Base-by-base conservation (phyloP, 2,329 filamentous ascomycete species). In the Ophiostoma pallidulum region DNA sequence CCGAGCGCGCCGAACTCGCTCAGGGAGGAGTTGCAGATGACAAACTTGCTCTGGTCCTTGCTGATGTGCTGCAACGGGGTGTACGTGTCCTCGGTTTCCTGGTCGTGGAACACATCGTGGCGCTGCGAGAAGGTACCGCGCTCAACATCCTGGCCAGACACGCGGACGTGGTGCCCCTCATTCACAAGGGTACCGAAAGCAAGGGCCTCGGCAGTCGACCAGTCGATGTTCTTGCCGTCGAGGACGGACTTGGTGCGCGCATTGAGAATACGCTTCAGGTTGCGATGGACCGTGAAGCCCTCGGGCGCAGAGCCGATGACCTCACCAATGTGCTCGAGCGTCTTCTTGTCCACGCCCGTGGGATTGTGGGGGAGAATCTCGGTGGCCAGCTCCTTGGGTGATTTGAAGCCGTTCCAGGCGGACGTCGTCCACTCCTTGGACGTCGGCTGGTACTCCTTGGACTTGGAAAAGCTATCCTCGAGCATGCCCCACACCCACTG, bases 401-500 rank as follows among this genome's bases (percentile, higher is more conserved):
- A 94, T 74, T 97, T 97, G 81, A 98, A 97, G 53, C 91, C 91
- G 71, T 98, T 94, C 92, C 92, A 98, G 48, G 92, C 91, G 44
- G 90, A 96, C 8, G 92, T 97, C 58, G 95, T 82, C 92, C 92
- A 98, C 70, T 98, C 92, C 72, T 95, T 94, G 56, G 90, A 86
- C 35, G 86, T 94, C 39, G 92, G 88, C 66, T 91, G 85, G 70
- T 98, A 98, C 61, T 98, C 91, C 70, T 94, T 97, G 69, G 90
- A 95, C 69, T 91, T 89, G 60, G 88, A 77, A 68, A 97, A 98
- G 71, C 89, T 96, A 67, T 97, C 91, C 62, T 95, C 91, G 49
- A 98, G 77, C 90, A 97, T 97, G 53, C 86, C 86, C 92, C 91
- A 98, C 51, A 97, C 92, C 92, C 92, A 98, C 66, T 94, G 86